Percentiles rank a stretch among this genome's conserved stretches.
Evolutionary conservation across 352 stramenopile genomes (phyloP).

Genomic region (Phytopythium aichiense): DNA sequence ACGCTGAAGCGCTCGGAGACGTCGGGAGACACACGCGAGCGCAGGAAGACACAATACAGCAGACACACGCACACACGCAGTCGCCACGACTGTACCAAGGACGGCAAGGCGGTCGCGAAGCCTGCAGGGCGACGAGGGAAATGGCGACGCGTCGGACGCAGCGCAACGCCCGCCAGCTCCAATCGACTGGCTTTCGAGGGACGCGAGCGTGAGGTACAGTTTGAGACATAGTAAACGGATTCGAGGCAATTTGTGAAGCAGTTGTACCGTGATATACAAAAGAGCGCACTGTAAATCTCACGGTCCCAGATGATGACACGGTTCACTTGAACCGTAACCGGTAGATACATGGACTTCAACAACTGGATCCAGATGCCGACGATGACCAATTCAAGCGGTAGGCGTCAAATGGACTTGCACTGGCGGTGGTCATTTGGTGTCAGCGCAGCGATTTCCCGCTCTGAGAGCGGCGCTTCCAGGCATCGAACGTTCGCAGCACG

Average conservation of each 20-base stretch:
- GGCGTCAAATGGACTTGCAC: not conserved
- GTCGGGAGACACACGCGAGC: not conserved
- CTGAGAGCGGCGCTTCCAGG: not conserved
- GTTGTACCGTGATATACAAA: not conserved
- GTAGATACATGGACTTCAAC: conserved; percentile 1
- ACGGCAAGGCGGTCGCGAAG: too few relatives aligned
- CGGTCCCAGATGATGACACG: not conserved
- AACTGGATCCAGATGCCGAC: too few relatives aligned
- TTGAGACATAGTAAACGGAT: not conserved
- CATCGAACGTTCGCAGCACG: not conserved
- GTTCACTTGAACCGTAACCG: not conserved
- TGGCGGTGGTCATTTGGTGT: not conserved
- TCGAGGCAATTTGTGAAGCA: not conserved
- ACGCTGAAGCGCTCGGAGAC: not conserved
- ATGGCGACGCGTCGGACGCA: not conserved
- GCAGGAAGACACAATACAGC: not conserved
- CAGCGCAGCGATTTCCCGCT: not conserved
- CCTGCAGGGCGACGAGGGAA: not conserved
- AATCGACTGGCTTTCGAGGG: not conserved
- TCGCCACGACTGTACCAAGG: not conserved
- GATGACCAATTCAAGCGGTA: too few relatives aligned
- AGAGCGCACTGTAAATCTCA: not conserved
- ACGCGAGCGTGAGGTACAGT: not conserved
- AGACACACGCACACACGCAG: not conserved
- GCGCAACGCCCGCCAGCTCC: not conserved